phyloP scores from a whole-genome alignment of 148 eudicot species.

The Chenopodium album region DNA sequence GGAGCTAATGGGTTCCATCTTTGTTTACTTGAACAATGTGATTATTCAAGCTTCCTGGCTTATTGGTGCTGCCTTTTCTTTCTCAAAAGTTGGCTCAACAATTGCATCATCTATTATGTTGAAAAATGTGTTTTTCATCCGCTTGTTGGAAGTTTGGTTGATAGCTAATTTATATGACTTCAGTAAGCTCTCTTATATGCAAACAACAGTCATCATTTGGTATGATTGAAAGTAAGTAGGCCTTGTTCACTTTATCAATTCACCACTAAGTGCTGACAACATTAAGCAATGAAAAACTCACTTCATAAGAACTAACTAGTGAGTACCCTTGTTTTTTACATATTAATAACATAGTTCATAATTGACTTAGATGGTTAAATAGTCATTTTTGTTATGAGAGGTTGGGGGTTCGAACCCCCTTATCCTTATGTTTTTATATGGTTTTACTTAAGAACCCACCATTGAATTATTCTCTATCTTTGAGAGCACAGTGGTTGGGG shows the following conservation, averaged over 20 bases:
- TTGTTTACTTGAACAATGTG: not conserved
- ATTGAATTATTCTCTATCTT: too few relatives aligned
- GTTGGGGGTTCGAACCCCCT: too few relatives aligned
- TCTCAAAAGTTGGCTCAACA: not conserved
- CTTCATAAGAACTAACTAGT: too few relatives aligned
- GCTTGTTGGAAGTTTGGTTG: not conserved
- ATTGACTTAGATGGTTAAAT: too few relatives aligned
- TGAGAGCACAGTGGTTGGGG: too few relatives aligned
- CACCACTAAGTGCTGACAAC: not conserved
- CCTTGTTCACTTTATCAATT: not conserved
- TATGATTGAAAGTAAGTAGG: not conserved
- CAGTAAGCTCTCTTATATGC: not conserved
- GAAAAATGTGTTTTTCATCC: not conserved
- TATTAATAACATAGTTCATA: too few relatives aligned
- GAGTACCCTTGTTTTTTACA: too few relatives aligned
- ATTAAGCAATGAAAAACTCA: not conserved
- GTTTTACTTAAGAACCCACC: too few relatives aligned
- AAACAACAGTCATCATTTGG: not conserved
- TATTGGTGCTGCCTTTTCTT: not conserved
- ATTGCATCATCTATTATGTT: not conserved
- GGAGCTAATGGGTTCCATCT: not conserved
- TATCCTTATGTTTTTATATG: too few relatives aligned
- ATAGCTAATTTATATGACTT: not conserved
- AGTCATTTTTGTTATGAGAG: too few relatives aligned
- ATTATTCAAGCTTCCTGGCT: not conserved